Percentiles rank a stretch among this genome's conserved stretches.
phyloP scores from a whole-genome alignment of 2,329 filamentous ascomycete genomes.

The Corynespora cassiicola region DNA sequence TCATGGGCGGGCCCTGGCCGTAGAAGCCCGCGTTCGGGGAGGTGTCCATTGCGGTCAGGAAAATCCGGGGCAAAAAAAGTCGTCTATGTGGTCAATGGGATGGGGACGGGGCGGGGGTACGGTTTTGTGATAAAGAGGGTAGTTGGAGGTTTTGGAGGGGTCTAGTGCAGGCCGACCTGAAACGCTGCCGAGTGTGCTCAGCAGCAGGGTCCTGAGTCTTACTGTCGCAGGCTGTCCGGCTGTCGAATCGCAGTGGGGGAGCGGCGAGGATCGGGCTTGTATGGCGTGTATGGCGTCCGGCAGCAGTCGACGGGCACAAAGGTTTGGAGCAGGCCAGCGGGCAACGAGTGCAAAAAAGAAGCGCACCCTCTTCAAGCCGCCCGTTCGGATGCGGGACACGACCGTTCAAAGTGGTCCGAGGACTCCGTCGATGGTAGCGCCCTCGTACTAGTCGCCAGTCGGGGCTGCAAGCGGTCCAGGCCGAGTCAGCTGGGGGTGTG shows the following conservation, averaged over 20 bases:
- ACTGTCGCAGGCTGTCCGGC: conserved; percentile 36
- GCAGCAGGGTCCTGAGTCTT: conserved; percentile 22
- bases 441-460: too few species aligned
- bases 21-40: conserved; percentile 40
- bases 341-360: too few species aligned
- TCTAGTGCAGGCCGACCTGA: conserved; percentile 30
- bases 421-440: too few species aligned
- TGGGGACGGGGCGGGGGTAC: conserved; percentile 16
- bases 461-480: too few species aligned
- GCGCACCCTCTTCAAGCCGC: too few species aligned
- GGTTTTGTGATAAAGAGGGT: conserved; percentile 29
- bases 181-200: conserved; percentile 34
- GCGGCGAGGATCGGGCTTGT: conserved; percentile 30
- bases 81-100: conserved; percentile 17
- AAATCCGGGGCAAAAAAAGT: neutral
- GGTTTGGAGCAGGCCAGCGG: too few species aligned
- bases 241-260: conserved; percentile 22
- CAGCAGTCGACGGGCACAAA: too few species aligned
- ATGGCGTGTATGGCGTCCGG: conserved; percentile 5
- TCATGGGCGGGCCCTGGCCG: conserved; percentile 38
- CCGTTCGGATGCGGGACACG: too few species aligned
- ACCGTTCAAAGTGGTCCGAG: too few species aligned
- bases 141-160: conserved; percentile 20
- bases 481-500: too few species aligned
- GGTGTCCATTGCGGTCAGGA: conserved; percentile 36